Conservation (phyloP, 1,284 basidiomycete genomes). For the Cutaneotrichosporon arboriforme region DNA sequence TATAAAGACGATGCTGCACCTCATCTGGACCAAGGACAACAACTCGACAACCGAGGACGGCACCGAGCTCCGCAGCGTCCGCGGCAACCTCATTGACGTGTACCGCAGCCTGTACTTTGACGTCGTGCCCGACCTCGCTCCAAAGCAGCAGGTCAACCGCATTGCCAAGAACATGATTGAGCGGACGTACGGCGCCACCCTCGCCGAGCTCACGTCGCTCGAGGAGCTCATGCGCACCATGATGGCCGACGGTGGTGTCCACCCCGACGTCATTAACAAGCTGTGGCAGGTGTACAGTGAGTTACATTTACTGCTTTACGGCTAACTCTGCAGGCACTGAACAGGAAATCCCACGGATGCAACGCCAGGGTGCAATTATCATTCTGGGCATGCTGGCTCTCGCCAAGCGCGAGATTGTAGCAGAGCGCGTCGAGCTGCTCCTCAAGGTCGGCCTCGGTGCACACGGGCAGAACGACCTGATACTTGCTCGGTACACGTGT, state of each 20-base stretch:
- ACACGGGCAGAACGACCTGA: constrained; percentile 77
- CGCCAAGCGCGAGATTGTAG: constrained; percentile 76
- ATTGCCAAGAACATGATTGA: constrained; percentile 98
- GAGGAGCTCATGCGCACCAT: constrained; percentile 95
- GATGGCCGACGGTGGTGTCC: constrained; percentile 72
- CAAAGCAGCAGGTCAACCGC: constrained; percentile 82
- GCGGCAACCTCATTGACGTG: constrained; percentile 80
- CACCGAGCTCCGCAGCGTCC: constrained; percentile 81
- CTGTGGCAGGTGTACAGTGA: constrained; percentile 93
- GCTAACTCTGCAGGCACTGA: constrained; percentile 57
- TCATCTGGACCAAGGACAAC: constrained; percentile 97
- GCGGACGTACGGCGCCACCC: constrained; percentile 82
- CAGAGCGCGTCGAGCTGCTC: constrained; percentile 77
- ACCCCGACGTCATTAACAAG: constrained; percentile 77
- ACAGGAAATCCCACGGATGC: constrained; percentile 67
- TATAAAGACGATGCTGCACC: constrained; percentile 92
- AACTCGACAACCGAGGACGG: constrained; percentile 63
- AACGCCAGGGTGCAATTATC: constrained; percentile 88
- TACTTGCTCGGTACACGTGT: constrained; percentile 87
- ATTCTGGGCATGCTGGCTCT: constrained; percentile 92
- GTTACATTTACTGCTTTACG: constrained; percentile 32
- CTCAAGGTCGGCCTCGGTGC: constrained; percentile 84
- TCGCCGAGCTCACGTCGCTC: constrained; percentile 91
- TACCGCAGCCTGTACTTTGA: constrained; percentile 89
- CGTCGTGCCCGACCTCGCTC: constrained; percentile 57